Evolutionary conservation across 306 rosid genomes (phyloP).

Genomic region (Cucurbita pepo): DNA sequence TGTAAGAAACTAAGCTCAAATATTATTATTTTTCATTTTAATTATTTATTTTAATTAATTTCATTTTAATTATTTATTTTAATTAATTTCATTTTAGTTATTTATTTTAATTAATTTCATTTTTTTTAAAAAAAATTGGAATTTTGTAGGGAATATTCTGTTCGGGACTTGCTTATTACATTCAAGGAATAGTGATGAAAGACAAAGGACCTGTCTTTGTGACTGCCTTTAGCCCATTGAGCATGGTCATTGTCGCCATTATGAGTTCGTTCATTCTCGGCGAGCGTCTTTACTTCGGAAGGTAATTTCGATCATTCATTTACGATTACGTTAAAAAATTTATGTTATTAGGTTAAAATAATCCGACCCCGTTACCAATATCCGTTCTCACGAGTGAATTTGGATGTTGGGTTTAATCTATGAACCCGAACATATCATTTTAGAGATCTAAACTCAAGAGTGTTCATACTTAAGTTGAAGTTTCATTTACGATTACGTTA

Average conservation of each 20-base stretch:
- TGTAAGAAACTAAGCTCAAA: conserved; percentile 14
- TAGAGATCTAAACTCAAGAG: too few species aligned
- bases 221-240: conserved; percentile 63
- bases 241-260: conserved; percentile 75
- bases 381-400: background rate
- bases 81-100: too few species aligned
- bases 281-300: conserved; percentile 54
- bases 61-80: too few species aligned
- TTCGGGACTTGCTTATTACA: conserved; percentile 61
- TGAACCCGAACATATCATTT: too few species aligned
- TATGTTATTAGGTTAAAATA: background rate
- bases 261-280: conserved; percentile 44
- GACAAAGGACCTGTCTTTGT: conserved; percentile 84
- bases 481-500: background rate
- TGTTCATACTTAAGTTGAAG: too few species aligned
- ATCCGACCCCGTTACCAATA: background rate
- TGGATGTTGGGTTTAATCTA: too few species aligned
- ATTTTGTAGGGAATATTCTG: conserved; percentile 56
- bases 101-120: too few species aligned
- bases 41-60: too few species aligned
- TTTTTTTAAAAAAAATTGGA: background rate
- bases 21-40: too few species aligned
- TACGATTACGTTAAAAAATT: background rate
- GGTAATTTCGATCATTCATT: conserved; percentile 16
- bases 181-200: conserved; percentile 79